Evolutionary conservation across 73 alveolate species (phyloP).

Genomic region (Paramecium caudatum): DNA sequence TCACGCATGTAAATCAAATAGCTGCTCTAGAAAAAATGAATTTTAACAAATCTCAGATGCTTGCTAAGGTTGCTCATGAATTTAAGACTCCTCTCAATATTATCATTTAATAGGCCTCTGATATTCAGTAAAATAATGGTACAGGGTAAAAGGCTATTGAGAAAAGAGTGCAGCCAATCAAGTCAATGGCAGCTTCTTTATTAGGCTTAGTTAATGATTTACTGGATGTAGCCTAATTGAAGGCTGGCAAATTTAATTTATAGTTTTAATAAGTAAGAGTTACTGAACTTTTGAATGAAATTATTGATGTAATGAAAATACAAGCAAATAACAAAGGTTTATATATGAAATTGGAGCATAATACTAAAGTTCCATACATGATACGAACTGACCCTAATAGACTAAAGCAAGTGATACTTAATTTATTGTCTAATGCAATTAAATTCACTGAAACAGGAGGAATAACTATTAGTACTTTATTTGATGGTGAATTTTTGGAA

Average conservation of each 20-base stretch:
- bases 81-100: slow-evolving; percentile 69
- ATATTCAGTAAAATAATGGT: no score
- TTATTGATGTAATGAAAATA: slow-evolving; percentile 61
- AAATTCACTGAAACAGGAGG: slow-evolving; percentile 77
- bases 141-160: background rate
- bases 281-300: slow-evolving; percentile 57
- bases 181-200: slow-evolving; percentile 51
- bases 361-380: slow-evolving; percentile 12
- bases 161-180: slow-evolving; percentile 56
- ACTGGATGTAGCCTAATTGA: slow-evolving; percentile 66
- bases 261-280: slow-evolving; percentile 15
- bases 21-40: slow-evolving; percentile 42
- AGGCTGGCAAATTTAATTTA: slow-evolving; percentile 74
- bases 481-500: slow-evolving; percentile 27
- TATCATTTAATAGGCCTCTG: background rate
- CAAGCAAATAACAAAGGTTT: slow-evolving; percentile 65
- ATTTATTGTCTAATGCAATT: slow-evolving; percentile 76
- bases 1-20: slow-evolving; percentile 53
- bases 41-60: slow-evolving; percentile 38
- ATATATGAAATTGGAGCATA: slow-evolving; percentile 29
- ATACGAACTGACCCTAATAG: slow-evolving; percentile 74
- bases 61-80: slow-evolving; percentile 69
- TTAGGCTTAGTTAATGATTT: slow-evolving; percentile 72
- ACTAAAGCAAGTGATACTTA: slow-evolving; percentile 73
- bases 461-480: background rate